Base-by-base conservation (phyloP, 2,329 filamentous ascomycete genomes). In the Dissoconium aciculare region DNA sequence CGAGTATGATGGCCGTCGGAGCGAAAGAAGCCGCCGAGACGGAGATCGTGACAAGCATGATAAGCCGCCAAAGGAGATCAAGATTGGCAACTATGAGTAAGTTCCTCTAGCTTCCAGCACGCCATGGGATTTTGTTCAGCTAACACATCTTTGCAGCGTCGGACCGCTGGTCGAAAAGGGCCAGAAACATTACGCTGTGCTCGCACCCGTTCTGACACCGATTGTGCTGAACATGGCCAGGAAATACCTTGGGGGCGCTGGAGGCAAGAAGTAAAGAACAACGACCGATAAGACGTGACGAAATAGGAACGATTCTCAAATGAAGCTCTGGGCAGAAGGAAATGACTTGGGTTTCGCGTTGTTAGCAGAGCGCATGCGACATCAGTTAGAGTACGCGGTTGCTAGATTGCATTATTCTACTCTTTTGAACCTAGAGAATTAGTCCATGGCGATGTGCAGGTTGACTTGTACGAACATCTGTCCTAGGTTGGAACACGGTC, bases 141-240 rank as follows among this genome's bases (percentile, higher is more conserved):
- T n/a, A n/a, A n/a, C n/a, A n/a, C n/a, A n/a, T n/a, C n/a, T n/a
- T 23, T 8, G n/a, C n/a, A 23, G 19, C 26, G 38, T 53, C 31
- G 49, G 50, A 10, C 49, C 49, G 11, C 41, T 41, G 29, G 33
- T 53, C 13, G 44, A 53, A 28, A 48, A 47, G 32, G 49, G 48
- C 11, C 37, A 52, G 43, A 51, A 52, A 38, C 49, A 52, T 33
- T 53, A 46, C 32, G 40, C 35, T 2, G 47, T 44, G 6, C 28
- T 53, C 3, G 50, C 47, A 16, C 50, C 50, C 4, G 44, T 53
- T 16, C 34, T 52, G 12, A 48, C 46, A 10, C 50, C 50, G 9
- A 33, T 53, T 23, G 39, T 52, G 11, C 41, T 51, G 34, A 46
- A 44, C 28, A 33, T 38, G 29, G 41, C 40, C 17, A 41, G 32